Conservation (phyloP, 2,329 filamentous ascomycete species). For the Diaporthe vaccinii region DNA sequence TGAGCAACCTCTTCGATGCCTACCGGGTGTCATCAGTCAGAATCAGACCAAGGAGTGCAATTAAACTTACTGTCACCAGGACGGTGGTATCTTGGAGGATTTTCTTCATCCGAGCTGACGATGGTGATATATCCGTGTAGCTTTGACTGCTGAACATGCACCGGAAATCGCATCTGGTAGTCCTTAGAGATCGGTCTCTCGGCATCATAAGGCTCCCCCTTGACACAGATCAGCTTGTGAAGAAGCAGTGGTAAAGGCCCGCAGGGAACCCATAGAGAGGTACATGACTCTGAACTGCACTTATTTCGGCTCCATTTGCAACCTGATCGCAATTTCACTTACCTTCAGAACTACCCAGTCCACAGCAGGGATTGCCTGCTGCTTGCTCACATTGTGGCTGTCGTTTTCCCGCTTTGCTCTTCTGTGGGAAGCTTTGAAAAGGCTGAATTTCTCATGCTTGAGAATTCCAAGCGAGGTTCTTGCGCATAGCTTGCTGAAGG, state of each 20-base stretch:
- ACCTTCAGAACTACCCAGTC: neutral
- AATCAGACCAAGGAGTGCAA: neutral
- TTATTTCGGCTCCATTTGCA: neutral
- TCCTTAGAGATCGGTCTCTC: neutral
- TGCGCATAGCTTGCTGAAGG: neutral
- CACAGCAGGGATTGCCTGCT: neutral
- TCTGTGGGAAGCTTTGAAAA: neutral
- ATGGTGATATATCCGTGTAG: neutral
- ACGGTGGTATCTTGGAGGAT: neutral
- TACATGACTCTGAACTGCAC: neutral
- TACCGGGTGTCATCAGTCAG: neutral
- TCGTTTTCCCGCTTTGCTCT: neutral
- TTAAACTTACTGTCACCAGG: neutral
- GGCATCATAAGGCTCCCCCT: neutral
- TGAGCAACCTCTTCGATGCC: neutral
- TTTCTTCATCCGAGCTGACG: neutral
- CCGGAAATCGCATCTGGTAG: neutral
- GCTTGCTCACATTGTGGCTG: neutral
- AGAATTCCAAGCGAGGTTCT: neutral
- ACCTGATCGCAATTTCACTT: neutral
- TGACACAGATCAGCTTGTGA: neutral
- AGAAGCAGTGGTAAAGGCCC: neutral
- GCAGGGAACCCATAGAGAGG: no score
- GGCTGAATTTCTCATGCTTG: neutral
- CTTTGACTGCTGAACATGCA: neutral